Conservation (phyloP, 2,329 filamentous ascomycete species). For the Monilinia aucupariae region DNA sequence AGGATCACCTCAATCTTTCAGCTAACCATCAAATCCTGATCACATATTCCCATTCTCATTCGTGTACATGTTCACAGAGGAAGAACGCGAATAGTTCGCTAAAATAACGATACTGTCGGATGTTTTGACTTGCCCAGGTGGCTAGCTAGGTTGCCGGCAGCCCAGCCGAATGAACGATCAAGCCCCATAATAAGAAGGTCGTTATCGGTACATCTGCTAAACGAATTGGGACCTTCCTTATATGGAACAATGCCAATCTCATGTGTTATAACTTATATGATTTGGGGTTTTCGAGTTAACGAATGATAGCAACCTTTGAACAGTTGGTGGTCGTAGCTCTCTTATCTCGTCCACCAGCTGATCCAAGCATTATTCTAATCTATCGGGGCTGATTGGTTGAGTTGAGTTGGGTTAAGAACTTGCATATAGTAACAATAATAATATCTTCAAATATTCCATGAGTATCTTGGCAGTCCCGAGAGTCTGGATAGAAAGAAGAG, state of each 20-base stretch:
- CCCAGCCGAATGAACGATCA: neutral
- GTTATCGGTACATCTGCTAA: neutral
- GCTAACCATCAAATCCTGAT: neutral
- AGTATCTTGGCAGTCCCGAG: neutral
- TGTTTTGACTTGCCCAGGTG: neutral
- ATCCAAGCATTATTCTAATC: neutral
- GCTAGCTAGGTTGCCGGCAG: neutral
- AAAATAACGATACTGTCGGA: too few species aligned
- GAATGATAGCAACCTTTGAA: neutral
- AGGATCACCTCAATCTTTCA: neutral
- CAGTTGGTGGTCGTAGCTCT: neutral
- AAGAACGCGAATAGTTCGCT: neutral
- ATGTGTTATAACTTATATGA: neutral
- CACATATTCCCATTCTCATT: neutral
- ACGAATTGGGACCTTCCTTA: neutral
- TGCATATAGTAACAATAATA: neutral
- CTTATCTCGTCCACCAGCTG: neutral
- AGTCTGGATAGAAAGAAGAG: neutral
- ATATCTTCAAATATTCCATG: neutral
- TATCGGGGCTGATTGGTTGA: neutral
- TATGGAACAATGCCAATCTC: neutral
- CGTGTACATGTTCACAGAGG: neutral
- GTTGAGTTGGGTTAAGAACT: neutral
- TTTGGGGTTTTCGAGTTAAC: neutral
- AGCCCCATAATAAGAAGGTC: constrained; percentile 1